Evolutionary conservation across 768 basidiomycete genomes (phyloP).

Genomic region (Suillus spraguei): DNA sequence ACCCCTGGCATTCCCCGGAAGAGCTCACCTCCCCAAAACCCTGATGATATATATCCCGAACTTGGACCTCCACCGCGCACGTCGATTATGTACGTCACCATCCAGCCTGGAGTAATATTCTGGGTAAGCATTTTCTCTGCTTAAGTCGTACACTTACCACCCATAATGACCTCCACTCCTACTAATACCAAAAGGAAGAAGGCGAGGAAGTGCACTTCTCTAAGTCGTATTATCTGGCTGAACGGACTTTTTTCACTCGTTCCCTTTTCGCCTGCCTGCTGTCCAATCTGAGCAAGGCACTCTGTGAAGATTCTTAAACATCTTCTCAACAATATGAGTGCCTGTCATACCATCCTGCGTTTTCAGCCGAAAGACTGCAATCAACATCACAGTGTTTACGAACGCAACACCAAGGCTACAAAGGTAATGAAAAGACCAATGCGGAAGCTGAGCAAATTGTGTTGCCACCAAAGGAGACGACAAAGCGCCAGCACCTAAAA

Average conservation of each 20-base stretch:
- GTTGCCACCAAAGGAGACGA: conserved; percentile 56
- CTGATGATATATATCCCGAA: conserved; percentile 50
- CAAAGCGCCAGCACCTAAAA: conserved; percentile 48
- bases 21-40: conserved; percentile 34
- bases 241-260: conserved; percentile 40
- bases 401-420: conserved; percentile 68
- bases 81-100: conserved; percentile 57
- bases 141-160: conserved; percentile 34
- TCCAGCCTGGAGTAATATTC: conserved; percentile 51
- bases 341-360: conserved; percentile 59
- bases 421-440: conserved; percentile 45
- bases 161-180: conserved; percentile 54
- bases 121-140: not conserved
- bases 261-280: conserved; percentile 26
- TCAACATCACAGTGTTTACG: conserved; percentile 51
- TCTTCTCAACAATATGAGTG: not conserved
- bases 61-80: conserved; percentile 45
- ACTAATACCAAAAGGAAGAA: conserved; percentile 48
- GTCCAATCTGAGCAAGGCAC: conserved; percentile 39
- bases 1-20: not conserved
- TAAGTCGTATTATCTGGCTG: conserved; percentile 46
- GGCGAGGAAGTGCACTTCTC: conserved; percentile 48
- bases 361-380: conserved; percentile 62
- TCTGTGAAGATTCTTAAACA: conserved; percentile 30
- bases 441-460: conserved; percentile 42